Conservation (phyloP, 1,139 yeast species). For the Geotrichum histeridarum region DNA sequence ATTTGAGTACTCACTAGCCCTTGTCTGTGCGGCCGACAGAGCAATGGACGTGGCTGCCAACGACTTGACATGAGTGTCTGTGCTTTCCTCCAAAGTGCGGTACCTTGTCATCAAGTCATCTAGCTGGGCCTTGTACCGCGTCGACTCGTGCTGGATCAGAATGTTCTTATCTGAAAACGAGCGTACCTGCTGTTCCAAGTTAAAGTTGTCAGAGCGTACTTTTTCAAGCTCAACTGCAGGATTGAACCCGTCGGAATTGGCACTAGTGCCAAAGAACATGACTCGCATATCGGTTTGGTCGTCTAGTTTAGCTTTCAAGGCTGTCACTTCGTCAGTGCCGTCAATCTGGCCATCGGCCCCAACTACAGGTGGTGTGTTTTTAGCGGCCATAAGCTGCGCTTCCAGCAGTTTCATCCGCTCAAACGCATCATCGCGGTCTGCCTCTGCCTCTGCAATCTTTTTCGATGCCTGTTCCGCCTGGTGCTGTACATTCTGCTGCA, state of each 20-base stretch:
- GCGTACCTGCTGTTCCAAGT: slow-evolving; percentile 28
- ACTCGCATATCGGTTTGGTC: background rate
- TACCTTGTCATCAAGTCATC: slow-evolving; percentile 23
- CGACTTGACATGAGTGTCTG: slow-evolving; percentile 30
- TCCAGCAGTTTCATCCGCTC: slow-evolving; percentile 11
- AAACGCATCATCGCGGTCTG: slow-evolving; percentile 27
- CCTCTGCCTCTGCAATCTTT: slow-evolving; percentile 29
- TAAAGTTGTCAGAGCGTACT: slow-evolving; percentile 21
- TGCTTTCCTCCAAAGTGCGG: slow-evolving; percentile 26
- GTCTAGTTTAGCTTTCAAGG: background rate
- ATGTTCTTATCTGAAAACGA: slow-evolving; percentile 28
- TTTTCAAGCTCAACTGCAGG: slow-evolving; percentile 14
- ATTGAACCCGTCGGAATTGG: background rate
- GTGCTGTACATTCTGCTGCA: slow-evolving; percentile 31
- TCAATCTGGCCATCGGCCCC: background rate
- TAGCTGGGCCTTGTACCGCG: slow-evolving; percentile 23
- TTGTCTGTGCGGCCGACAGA: slow-evolving; percentile 29
- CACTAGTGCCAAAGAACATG: background rate
- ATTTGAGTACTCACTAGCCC: slow-evolving; percentile 23
- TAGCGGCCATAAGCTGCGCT: slow-evolving; percentile 7
- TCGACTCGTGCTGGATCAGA: slow-evolving; percentile 27
- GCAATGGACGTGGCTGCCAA: slow-evolving; percentile 32
- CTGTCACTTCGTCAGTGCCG: background rate
- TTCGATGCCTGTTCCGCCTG: slow-evolving; percentile 37
- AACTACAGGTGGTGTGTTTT: background rate